Evolutionary conservation across 192 early-diverging fungal genomes (phyloP).

Genomic region (Dissophora ornata): DNA sequence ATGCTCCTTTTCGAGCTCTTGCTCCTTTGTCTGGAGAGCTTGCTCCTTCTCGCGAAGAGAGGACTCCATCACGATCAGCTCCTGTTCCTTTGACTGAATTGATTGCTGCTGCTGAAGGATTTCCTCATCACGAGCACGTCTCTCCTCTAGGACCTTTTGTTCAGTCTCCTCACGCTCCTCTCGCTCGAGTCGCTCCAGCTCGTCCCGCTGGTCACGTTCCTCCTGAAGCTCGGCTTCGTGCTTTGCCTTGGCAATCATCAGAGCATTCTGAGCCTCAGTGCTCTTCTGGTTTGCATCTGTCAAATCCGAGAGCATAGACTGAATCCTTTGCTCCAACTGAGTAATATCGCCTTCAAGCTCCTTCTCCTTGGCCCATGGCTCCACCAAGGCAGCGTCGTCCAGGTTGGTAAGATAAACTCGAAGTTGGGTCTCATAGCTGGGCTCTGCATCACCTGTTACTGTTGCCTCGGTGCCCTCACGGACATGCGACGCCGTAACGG

Average conservation of each 20-base stretch:
- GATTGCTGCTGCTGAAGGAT: conserved; percentile 9
- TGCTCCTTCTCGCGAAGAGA: conserved; percentile 28
- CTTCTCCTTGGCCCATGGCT: conserved; percentile 52
- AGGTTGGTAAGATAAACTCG: conserved; percentile 30
- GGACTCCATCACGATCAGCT: conserved; percentile 23
- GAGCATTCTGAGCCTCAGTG: conserved; percentile 7
- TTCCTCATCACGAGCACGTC: conserved; percentile 21
- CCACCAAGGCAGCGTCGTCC: conserved; percentile 34
- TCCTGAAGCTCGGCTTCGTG: conserved; percentile 32
- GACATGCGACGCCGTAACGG: conserved; percentile 7
- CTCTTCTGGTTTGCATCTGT: conserved; percentile 26
- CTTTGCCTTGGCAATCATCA: conserved; percentile 16
- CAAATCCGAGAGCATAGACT: conserved; percentile 26
- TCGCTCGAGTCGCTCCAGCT: conserved; percentile 32
- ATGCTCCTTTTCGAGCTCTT: conserved; percentile 25
- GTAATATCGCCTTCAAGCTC: conserved; percentile 39
- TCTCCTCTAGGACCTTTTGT: conserved; percentile 5
- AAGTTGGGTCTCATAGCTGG: conserved; percentile 24
- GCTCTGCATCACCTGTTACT: neutral
- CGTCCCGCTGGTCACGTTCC: conserved; percentile 40
- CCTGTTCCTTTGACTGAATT: conserved; percentile 37
- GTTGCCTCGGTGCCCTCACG: conserved; percentile 39
- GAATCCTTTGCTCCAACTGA: conserved; percentile 38
- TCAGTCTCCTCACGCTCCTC: conserved; percentile 38
- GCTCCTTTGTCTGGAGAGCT: conserved; percentile 15